Base-by-base conservation (phyloP, 345 rosid species). In the Moricandia moricandioides region DNA sequence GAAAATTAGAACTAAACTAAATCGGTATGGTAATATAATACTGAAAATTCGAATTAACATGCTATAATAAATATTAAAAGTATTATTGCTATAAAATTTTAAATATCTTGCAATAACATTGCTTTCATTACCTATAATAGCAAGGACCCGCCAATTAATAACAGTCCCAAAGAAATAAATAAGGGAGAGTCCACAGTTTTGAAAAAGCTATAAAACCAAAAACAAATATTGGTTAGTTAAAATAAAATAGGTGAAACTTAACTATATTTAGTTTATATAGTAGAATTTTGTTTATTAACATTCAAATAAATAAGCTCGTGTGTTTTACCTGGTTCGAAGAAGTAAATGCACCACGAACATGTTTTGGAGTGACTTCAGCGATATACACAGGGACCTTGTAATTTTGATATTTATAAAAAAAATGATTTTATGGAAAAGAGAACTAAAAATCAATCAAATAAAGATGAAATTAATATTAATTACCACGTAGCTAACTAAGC, bases 331-430 rank as follows among this genome's bases (percentile, higher is more conserved):
- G 72, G 56, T 56, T 74, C 37, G 82, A 55, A 75, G 61, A 8
- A 16, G 79, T 24, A 63, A 82, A 65, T 18, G 81, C 78, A 72
- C 88, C 88, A 66, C 88, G 82, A 47, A 83, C 52, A 43, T 82
- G 71, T 70, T 82, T 77, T 4, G 86, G 86, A 14, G 86, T 66
- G 40, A 85, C 80, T 73, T 85, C 88, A 27, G 86, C 81, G 34
- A 82, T 55, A 40, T 85, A 85, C 14, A 82, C 84, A 3, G 87
- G 85, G 6, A 72, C 85, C 85, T 82, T 62, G 24, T 21, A 2
- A n/a, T 58, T 26, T 56, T 27, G 8, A 37, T 40, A 70, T 30
- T 6, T 29, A 27, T 29, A 1, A 0, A 29, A 76, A 69, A 14
- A 31, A 21, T 14, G 4, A 6, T 37, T 45, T 24, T 31, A 7